Evolutionary conservation across 768 basidiomycete species (phyloP), one percentile per base, ranked within the genome.

Genomic region (Leccinum truebloodii): DNA sequence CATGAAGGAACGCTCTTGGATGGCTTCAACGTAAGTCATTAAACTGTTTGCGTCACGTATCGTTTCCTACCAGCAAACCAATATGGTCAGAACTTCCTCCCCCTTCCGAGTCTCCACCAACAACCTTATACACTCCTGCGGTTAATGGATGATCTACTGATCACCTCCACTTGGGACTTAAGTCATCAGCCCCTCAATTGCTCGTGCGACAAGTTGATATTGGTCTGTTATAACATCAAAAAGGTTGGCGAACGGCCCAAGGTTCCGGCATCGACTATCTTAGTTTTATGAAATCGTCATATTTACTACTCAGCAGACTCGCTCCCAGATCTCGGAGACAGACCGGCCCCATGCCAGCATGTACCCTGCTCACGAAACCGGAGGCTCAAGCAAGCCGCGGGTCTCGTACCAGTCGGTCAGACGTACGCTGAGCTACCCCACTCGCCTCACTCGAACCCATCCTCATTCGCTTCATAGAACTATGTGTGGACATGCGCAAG

Each of bases 191-290:
- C 24, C 57, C 26, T 16, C 24, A 8, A 30, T 53, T 30, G 1
- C 24, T 4, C 20, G 14, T 5, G 13, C 8, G 1, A 39, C 12
- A 8, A 34, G 3, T 49, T 46, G 51, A 24, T n/a, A 6, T 48
- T 20, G n/a, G 9, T n/a, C 18, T 32, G 37, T 39, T 9, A 35
- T 61, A 96, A 94, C 86, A 95, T 57, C 85, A 92, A 77, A 82
- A 92, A 68, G 97, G 97, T 54, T 99, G 97, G 96, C 81, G 93
- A 64, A 98, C 95, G 3, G 95, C 95, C 5, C 98, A 98, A 77
- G 86, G 97, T 35, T 95, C 97, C 1, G 97, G 97, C 4, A 91
- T 95, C 18, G 97, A 99, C 71, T 98, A 52, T 93, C 94, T 0
- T 96, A 97, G 26, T 99, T 98, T 78, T 98, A 94, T 73, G 24